Percentiles rank a stretch among this genome's conserved stretches.
These are phyloP conservation scores for Aspergillus alliaceus DNA, from an alignment of 2,329 filamentous ascomycete genomes.

Conservation along the genomic window DNA sequence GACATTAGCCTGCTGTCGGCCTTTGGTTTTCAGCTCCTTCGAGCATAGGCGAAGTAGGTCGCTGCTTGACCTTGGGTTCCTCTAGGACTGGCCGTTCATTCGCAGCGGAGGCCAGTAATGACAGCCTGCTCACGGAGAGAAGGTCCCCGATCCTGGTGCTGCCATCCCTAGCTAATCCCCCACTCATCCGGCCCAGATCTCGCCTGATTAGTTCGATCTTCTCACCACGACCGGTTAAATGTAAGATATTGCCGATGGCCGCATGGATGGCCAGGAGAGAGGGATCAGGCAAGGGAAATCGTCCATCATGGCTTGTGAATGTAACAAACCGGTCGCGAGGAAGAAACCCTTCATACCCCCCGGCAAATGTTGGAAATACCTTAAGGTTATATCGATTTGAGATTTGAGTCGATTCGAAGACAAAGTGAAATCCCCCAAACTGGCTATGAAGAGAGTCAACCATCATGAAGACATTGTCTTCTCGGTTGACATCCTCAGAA, in stretches of 20 bases:
- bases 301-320: constrained; percentile 15
- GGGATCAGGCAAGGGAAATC: constrained; percentile 16
- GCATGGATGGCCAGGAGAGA: constrained; percentile 19
- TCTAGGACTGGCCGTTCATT: background rate
- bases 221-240: constrained; percentile 18
- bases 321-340: constrained; percentile 15
- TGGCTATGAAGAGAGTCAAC: background rate
- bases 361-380: background rate
- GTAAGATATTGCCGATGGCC: constrained; percentile 20
- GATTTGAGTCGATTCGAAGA: background rate
- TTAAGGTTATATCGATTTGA: background rate
- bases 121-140: constrained; percentile 15
- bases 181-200: constrained; percentile 12
- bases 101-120: constrained; percentile 10
- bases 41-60: background rate
- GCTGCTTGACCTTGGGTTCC: background rate
- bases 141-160: constrained; percentile 16
- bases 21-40: background rate
- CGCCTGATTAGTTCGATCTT: constrained; percentile 16
- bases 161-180: constrained; percentile 12
- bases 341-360: background rate
- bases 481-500: background rate
- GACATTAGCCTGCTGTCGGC: no score
- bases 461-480: background rate
- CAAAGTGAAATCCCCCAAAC: background rate